phyloP scores from a whole-genome alignment of 1,284 basidiomycete species.

The Coniophora puteana region DNA sequence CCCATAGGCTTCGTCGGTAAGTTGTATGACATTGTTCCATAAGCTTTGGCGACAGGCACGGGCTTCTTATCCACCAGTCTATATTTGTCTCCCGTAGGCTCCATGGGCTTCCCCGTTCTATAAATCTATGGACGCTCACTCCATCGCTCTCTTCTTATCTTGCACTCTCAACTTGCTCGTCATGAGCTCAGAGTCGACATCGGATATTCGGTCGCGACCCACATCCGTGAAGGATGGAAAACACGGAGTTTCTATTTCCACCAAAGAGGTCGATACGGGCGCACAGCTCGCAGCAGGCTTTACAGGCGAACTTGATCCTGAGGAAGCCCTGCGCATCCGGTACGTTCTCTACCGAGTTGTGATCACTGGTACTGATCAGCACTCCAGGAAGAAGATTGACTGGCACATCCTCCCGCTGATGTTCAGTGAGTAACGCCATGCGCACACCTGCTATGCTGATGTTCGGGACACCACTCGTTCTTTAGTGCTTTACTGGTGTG shows the following conservation, averaged over 20 bases:
- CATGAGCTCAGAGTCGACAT: conserved; percentile 9
- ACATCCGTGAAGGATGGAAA: conserved; percentile 9
- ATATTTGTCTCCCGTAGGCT: no score
- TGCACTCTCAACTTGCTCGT: no score
- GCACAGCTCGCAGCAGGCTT: conserved; percentile 19
- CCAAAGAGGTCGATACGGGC: conserved; percentile 20
- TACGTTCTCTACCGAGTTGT: conserved; percentile 6
- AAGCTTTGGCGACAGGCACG: no score
- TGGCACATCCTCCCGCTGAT: conserved; percentile 58
- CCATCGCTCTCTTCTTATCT: no score
- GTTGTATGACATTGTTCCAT: no score
- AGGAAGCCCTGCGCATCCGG: conserved; percentile 19
- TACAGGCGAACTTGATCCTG: conserved; percentile 14
- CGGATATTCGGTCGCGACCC: background rate
- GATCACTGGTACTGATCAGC: background rate
- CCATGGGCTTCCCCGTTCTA: no score
- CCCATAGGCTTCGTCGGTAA: no score
- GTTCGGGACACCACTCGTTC: conserved; percentile 6
- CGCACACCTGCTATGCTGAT: conserved; percentile 1
- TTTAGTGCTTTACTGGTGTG: conserved; percentile 50
- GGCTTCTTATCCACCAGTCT: no score
- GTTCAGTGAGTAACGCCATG: conserved; percentile 45
- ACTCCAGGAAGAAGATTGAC: conserved; percentile 54
- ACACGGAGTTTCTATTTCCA: conserved; percentile 13
- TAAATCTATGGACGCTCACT: no score